Base-by-base conservation (phyloP, 495 filamentous ascomycete genomes). In the Podospora comata region DNA sequence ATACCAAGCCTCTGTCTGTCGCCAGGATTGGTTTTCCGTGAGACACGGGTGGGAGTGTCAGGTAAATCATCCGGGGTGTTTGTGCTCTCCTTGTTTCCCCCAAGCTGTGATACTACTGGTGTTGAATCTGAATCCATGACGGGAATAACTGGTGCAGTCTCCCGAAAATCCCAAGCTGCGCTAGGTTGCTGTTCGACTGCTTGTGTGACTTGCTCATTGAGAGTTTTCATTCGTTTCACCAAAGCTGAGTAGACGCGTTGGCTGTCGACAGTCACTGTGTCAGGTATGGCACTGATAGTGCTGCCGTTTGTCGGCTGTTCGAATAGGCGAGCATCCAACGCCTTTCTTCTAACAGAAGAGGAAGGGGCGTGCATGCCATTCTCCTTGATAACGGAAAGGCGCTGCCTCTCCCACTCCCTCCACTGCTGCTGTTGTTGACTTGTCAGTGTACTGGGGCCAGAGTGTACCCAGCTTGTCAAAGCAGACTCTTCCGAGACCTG, bases 401-500 rank as follows among this genome's bases (percentile, higher is more conserved):
- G 85, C 67, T 88, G 86, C 48, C 76, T 80, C 56, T 87, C 86
- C 72, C 80, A 80, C 27, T 84, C 82, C 4, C 74, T 67, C 75
- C 78, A 76, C 53, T 72, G 65, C 70, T 78, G 64, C 63, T 74
- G 70, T 65, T 75, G 69, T 73, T 76, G 79, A 32, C 78, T 82
- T 30, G 79, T 77, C 3, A 82, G 73, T 5, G 82, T 85, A 58
- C 77, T 83, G 0, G 78, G 77, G 1, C 77, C 81, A 5, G 84
- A 94, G 71, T 89, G 84, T 4, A 85, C 84, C 92, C 91, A 93
- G 74, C 91, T 94, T 16, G 90, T 93, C 54, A 93, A 85, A 18
- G 91, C 92, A 62, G 79, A 85, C 19, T 86, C 85, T 27, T 87
- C 85, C 26, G 79, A 82, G 11, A 83, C 65, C 62, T 78, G 77